These are phyloP conservation scores for Lachnellula arida DNA, from an alignment of 2,329 filamentous ascomycete genomes.

Conservation along the genomic window DNA sequence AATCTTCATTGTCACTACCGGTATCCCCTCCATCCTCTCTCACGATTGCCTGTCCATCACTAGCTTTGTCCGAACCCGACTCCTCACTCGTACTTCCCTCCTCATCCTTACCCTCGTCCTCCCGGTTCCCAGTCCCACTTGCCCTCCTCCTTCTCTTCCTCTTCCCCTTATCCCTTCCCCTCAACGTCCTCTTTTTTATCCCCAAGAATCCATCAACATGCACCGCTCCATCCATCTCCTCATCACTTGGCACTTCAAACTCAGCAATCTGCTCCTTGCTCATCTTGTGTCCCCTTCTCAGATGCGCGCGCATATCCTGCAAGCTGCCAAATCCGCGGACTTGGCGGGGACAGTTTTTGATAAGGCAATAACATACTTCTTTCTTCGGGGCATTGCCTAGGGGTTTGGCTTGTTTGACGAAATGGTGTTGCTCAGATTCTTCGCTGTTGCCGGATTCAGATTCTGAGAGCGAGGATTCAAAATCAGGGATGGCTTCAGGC, in stretches of 20 bases:
- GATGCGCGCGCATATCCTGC: conserved; percentile 39
- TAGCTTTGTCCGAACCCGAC: no score
- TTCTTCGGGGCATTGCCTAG: not conserved
- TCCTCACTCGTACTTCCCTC: not conserved
- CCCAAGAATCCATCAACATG: conserved; percentile 65
- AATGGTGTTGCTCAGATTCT: not conserved
- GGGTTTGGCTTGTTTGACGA: not conserved
- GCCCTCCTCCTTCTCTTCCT: conserved; percentile 16
- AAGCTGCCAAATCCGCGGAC: conserved; percentile 36
- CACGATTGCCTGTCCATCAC: no score
- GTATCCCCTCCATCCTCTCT: no score
- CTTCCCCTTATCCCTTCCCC: conserved; percentile 10
- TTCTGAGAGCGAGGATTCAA: not conserved
- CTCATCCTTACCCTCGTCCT: not conserved
- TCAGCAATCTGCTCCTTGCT: conserved; percentile 50
- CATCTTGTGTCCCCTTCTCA: conserved; percentile 40
- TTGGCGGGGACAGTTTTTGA: conserved; percentile 35
- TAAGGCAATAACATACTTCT: conserved; percentile 33
- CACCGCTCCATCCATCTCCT: conserved; percentile 55
- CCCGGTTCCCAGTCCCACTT: conserved; percentile 2
- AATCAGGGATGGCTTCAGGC: conserved; percentile 23
- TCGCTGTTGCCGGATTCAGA: not conserved
- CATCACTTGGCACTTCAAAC: conserved; percentile 30
- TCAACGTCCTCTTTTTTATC: conserved; percentile 38
- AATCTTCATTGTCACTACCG: no score